Evolutionary conservation across 148 eudicot genomes (phyloP), one percentile per base, ranked within the genome.

Genomic region (Fallopia convolvulus): DNA sequence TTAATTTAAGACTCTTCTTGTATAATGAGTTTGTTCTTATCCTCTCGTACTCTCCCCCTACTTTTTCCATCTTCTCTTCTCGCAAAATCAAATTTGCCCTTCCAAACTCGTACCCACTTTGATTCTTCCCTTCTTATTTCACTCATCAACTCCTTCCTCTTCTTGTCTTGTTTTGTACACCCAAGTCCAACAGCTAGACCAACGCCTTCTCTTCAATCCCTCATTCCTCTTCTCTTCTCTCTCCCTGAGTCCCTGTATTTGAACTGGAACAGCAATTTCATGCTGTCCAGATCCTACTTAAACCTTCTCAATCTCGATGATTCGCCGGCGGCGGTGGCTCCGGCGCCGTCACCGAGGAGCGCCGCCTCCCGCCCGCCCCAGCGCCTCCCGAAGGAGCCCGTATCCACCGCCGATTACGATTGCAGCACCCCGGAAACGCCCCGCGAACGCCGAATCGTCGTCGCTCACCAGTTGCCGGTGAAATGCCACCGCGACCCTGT

Each of bases 381-480:
- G 23, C 39, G 39, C 15, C 49, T 17, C 2, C 76, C 63, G 60
- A 48, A 17, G 56, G 56, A 15, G 30, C 30, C 65, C 65, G 32
- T 47, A 7, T 5, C 63, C 23, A 40, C 33, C 40, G 36, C 12
- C 9, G 61, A 53, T n/a, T 15, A 58, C 26, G 77, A 33, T 12
- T 23, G 5, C 60, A 8, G 60, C 9, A 17, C 13, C 77, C 68
- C 61, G 8, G 74, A 72, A 8, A 8, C 74, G 13, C 63, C 77
- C 39, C 30, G 53, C 3, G 78, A 76, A 60, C 61, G 78, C 10
- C 78, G 71, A 60, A 86, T 92, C 52, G 76, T 81, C 6, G 94
- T 90, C 18, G 80, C 93, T 2, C 88, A 92, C n/a, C 90, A 82
- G 44, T 80, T 92, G 0, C 97, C 97, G 0, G 1, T 92, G 0